Percentiles rank a stretch among this genome's conserved stretches.
Evolutionary conservation across 257 asterid genomes (phyloP).

Genomic region (Ehretia macrophylla): DNA sequence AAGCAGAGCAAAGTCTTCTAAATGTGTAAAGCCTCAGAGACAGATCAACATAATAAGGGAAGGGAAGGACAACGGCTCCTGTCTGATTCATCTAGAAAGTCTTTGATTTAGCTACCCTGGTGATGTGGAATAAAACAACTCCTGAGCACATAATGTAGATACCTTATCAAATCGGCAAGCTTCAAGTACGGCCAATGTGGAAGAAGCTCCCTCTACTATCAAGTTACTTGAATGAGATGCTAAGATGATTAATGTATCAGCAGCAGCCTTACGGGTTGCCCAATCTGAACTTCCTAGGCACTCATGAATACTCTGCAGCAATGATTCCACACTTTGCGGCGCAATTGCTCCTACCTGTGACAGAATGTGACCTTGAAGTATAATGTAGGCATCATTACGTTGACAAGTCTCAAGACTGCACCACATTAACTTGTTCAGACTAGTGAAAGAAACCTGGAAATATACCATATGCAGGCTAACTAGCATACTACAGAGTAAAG

Average conservation of each 20-base stretch:
- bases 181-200: slow-evolving; percentile 74
- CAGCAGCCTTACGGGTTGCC: slow-evolving; percentile 98
- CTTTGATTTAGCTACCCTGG: no score
- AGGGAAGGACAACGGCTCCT: no score
- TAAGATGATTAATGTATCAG: slow-evolving; percentile 69
- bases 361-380: slow-evolving; percentile 2
- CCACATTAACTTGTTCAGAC: background rate
- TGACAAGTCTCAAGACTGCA: background rate
- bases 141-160: slow-evolving; percentile 1
- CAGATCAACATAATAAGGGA: no score
- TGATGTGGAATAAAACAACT: no score
- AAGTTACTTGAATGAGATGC: slow-evolving; percentile 56
- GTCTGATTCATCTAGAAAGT: no score
- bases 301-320: slow-evolving; percentile 76
- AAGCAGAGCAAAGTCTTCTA: background rate
- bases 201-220: slow-evolving; percentile 59
- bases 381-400: background rate
- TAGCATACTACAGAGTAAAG: no score
- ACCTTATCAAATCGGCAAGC: slow-evolving; percentile 97
- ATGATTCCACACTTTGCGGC: slow-evolving; percentile 70
- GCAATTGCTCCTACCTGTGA: slow-evolving; percentile 88
- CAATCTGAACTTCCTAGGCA: slow-evolving; percentile 87
- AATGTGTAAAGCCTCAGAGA: no score
- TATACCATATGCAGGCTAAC: background rate
- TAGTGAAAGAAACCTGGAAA: background rate